Base-by-base conservation (phyloP, 2,329 filamentous ascomycete genomes). In the Pestalotiopsis sp. region DNA sequence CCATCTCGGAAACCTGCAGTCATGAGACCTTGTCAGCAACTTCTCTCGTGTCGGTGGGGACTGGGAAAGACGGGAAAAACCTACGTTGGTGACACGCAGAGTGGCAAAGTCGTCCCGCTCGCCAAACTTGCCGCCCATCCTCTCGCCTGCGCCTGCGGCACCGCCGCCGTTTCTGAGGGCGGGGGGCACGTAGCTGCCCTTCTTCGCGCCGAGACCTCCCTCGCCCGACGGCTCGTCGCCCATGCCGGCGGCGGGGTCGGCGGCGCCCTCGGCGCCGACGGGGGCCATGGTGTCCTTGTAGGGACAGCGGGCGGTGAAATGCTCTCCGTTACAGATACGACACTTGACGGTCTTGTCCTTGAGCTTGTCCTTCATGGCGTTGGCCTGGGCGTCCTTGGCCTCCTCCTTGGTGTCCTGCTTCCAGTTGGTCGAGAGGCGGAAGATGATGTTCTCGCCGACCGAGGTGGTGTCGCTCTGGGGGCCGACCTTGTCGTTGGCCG, bases 281-380 rank as follows among this genome's bases (percentile, higher is more conserved):
- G 93, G 96, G 45, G 95, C 94, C 94, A 99, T 98, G 76, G 95
- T 99, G 81, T 98, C 96, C 87, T 98, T 99, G 91, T 97, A 99
- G 45, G 96, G 96, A 90, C 96, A 99, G 82, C 96, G 92, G 75
- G 95, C 95, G 57, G 96, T 99, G 88, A 98, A 99, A 90, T 99
- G 96, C 87, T 99, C 96, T 80, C 95, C 96, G 80, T 91, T 93
- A 86, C 96, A 99, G 81, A 99, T 98, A 88, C 96, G 93, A 84
- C 96, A 99, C 89, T 98, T 98, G 87, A 99, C 97, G 87, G 98
- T 97, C 90, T 98, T 97, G 86, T 98, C 95, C 90, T 96, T 97
- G 78, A 98, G 88, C 85, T 93, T 92, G 79, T 91, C 89, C 85
- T 93, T 93, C 84, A 92, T 89, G 77, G 87, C 87, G 83, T 92